Evolutionary conservation across 495 filamentous ascomycete genomes (phyloP).

Genomic region (Podospora pseudoanserina): DNA sequence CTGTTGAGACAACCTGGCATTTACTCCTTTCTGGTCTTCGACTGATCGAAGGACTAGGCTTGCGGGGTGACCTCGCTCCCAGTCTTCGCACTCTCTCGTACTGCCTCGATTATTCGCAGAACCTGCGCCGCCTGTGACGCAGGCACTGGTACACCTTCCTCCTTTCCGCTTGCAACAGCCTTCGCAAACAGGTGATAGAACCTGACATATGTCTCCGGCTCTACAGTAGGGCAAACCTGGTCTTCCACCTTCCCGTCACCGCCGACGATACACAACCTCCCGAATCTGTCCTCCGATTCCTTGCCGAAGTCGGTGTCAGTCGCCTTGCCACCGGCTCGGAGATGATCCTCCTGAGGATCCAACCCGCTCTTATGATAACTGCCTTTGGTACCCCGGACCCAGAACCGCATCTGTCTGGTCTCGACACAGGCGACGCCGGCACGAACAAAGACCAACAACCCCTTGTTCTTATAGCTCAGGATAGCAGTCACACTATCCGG

Average conservation of each 20-base stretch:
- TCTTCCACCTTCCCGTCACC: constrained; percentile 38
- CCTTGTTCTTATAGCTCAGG: constrained; percentile 59
- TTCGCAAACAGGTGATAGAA: constrained; percentile 69
- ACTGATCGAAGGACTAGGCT: background rate
- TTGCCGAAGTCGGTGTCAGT: constrained; percentile 62
- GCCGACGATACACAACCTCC: constrained; percentile 39
- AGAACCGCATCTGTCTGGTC: constrained; percentile 68
- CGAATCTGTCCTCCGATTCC: constrained; percentile 50
- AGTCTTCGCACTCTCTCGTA: constrained; percentile 60
- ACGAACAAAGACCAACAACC: constrained; percentile 61
- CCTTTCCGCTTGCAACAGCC: constrained; percentile 57
- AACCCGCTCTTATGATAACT: constrained; percentile 77
- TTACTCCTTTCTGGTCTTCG: background rate
- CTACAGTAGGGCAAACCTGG: constrained; percentile 55
- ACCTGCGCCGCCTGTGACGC: constrained; percentile 67
- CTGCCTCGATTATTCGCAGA: constrained; percentile 70
- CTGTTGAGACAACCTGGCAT: background rate
- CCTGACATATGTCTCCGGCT: constrained; percentile 67
- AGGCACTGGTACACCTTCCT: constrained; percentile 64
- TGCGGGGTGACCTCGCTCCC: constrained; percentile 55
- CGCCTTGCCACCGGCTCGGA: constrained; percentile 64
- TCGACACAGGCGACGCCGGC: constrained; percentile 68
- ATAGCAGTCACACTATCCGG: constrained; percentile 69
- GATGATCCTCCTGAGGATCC: constrained; percentile 78
- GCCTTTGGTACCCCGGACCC: constrained; percentile 75